Base-by-base conservation (phyloP, 202 grass and related monocot genomes). In the Brachypodium distachyon region DNA sequence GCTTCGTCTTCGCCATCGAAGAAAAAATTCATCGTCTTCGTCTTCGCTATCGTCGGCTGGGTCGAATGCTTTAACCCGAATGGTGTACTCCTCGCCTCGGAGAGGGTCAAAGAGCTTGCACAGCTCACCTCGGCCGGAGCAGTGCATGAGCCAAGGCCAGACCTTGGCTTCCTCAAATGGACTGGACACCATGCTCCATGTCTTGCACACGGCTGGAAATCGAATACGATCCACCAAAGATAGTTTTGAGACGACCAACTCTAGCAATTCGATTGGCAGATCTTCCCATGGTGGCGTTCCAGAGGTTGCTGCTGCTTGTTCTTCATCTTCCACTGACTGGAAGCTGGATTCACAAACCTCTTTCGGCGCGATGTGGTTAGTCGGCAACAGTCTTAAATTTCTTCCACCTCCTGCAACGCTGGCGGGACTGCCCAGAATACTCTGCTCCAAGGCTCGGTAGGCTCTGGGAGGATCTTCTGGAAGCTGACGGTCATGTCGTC, bases 141-240 rank as follows among this genome's bases (percentile, higher is more conserved):
- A 40, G 61, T 40, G 61, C 36, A 64, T 38, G 61, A 64, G 61
- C 61, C 61, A 64, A 64, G 61, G 61, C 61, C 61, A 64, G 2
- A 64, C 61, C 36, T 23, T 64, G 36, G 36, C 61, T 40, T 64
- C 19, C 61, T 64, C 61, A 21, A 64, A 10, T 10, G 61, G 61
- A 36, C 23, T 64, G 19, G 36, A 23, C 61, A 64, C 61, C 10
- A 64, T 12, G 61, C 61, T 64, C 61, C 61, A 64, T 64, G 61
- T 39, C 61, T 40, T 64, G 19, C 61, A 64, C 0, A 64, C 36
- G 19, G 11, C 36, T 5, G 36, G 61, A 22, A 64, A 64, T 21
- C 61, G n/a, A 11, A 64, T 33, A 64, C 61, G 36, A 64, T 64
- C 61, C 61, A 65, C 61, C 36, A 65, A 22, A 14, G 37, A 65